phyloP scores from a whole-genome alignment of 306 rosid species.

The Abrus pulchellus region DNA sequence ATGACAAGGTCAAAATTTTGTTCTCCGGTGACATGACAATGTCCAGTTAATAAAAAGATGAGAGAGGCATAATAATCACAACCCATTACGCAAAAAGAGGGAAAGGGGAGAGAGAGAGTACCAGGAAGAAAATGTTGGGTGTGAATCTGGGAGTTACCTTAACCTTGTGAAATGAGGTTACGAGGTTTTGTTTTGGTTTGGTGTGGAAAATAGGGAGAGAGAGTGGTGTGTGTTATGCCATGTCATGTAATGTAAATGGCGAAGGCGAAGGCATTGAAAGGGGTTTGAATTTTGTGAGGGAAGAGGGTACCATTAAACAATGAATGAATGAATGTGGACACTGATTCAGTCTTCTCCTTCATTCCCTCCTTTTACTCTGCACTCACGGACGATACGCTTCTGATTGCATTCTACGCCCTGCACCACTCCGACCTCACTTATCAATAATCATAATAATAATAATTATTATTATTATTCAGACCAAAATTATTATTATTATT shows the following conservation, averaged over 20 bases:
- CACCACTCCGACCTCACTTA: background rate
- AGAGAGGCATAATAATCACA: background rate
- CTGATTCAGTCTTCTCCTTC: background rate
- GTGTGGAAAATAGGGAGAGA: background rate
- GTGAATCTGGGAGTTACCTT: constrained; percentile 12
- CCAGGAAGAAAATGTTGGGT: constrained; percentile 39
- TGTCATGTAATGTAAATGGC: constrained; percentile 16
- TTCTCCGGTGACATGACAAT: background rate
- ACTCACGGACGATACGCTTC: background rate
- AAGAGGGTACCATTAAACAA: background rate
- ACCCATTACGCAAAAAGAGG: background rate
- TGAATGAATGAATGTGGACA: constrained; percentile 49
- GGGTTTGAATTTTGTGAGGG: background rate
- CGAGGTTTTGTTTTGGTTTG: background rate
- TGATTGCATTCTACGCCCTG: background rate
- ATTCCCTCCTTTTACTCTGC: background rate
- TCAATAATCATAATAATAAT: too few relatives aligned
- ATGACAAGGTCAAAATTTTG: background rate
- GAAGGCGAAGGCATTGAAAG: constrained; percentile 3
- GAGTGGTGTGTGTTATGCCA: constrained; percentile 13
- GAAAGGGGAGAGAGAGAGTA: constrained; percentile 34
- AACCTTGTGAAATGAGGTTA: background rate
- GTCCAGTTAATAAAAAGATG: background rate
- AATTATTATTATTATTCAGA: too few relatives aligned
- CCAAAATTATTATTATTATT: too few relatives aligned